Conservation (phyloP, 1,284 basidiomycete species). For the Lignosus rhinocerotis region DNA sequence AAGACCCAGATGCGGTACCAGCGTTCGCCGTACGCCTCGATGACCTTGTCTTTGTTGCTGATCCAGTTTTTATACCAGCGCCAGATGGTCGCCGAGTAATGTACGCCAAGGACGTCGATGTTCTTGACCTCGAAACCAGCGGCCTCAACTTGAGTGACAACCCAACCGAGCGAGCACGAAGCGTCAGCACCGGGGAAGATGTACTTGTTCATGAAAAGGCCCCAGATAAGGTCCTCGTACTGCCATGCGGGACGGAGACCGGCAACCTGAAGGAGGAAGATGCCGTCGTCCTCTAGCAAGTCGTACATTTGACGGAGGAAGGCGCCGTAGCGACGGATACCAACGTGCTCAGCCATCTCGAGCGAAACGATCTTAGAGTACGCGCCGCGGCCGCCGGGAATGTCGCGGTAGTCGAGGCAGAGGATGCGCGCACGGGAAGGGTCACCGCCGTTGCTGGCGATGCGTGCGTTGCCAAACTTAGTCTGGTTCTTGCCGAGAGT, state of each 20-base stretch:
- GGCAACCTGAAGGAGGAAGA: constrained; percentile 95
- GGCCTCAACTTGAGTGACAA: constrained; percentile 82
- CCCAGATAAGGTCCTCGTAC: constrained; percentile 98
- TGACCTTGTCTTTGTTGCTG: constrained; percentile 84
- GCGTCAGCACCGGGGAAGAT: constrained; percentile 99
- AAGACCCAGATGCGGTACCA: constrained; percentile 92
- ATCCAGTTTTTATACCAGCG: constrained; percentile 97
- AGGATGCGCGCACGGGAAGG: constrained; percentile 86
- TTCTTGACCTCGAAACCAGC: constrained; percentile 98
- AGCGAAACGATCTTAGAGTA: constrained; percentile 96
- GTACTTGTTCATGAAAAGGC: constrained; percentile 95
- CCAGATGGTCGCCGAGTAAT: constrained; percentile 94
- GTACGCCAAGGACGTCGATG: constrained; percentile 94
- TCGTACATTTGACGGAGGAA: constrained; percentile 94
- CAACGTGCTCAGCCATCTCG: constrained; percentile 99
- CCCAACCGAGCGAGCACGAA: constrained; percentile 94
- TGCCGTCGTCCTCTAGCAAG: constrained; percentile 92
- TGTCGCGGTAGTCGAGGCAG: constrained; percentile 94
- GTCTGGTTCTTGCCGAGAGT: constrained; percentile 92
- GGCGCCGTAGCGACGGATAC: constrained; percentile 87
- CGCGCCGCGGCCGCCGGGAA: constrained; percentile 77
- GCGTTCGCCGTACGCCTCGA: constrained; percentile 87
- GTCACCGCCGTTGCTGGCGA: constrained; percentile 69
- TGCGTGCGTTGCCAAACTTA: constrained; percentile 89
- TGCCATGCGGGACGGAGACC: constrained; percentile 95